Evolutionary conservation across 371 early-diverging fungal genomes (phyloP), one percentile per base, ranked within the genome.

Genomic region (Circinella umbellata): DNA sequence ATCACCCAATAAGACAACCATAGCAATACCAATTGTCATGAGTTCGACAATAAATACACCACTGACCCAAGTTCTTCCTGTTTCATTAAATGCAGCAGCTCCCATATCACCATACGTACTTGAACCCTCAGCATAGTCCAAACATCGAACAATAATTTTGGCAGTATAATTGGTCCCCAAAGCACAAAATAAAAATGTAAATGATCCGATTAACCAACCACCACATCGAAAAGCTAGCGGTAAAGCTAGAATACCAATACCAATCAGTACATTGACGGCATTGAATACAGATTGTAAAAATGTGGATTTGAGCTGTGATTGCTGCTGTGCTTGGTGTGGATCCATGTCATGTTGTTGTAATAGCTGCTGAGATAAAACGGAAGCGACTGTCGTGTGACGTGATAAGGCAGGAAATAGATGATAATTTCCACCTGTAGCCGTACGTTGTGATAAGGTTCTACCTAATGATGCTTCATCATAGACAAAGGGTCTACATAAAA

Each of bases 71-170:
- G 68, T 65, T 46, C 89, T 73, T 3, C 85, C 89, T 3, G 71
- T 37, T 17, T 76, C 75, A 61, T 91, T 90, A 75, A 88, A 92
- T 14, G 92, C 91, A 17, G 80, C 75, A n/a, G 88, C 86, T 49
- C 88, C 92, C 67, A 90, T 80, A 67, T 92, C 92, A 8, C 86
- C 86, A 73, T 89, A 90, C 4, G 86, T 86, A 14, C 69, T 61
- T 5, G 73, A 70, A 7, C 70, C 42, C 11, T 42, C 69, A 38
- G 68, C 59, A 20, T 60, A 75, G 34, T 76, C 77, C 54, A 76
- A 38, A 46, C 77, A 76, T 4, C 73, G 69, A 5, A 75, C 84
- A 39, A 91, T 76, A 11, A 90, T 39, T 67, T 81, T 87, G 63
- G 88, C 91, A 0, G 90, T 87, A 51, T 86, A 82, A 53, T 80